Percentiles rank a stretch among this genome's conserved stretches.
These are phyloP conservation scores for Rhynchosporium agropyri DNA, from an alignment of 2,329 filamentous ascomycete species.

Conservation along the genomic window DNA sequence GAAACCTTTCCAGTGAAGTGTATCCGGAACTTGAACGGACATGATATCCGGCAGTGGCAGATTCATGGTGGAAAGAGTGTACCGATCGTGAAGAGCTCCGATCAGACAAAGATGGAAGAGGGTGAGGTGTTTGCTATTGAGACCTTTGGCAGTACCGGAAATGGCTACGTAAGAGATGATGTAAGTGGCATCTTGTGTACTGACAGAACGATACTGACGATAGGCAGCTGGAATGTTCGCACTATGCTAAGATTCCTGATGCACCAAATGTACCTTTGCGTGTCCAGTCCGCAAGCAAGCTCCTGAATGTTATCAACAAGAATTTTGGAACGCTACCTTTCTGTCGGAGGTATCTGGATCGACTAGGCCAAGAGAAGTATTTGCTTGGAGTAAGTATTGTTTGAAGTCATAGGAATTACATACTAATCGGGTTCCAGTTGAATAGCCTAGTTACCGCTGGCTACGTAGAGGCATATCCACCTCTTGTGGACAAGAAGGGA, in stretches of 20 bases:
- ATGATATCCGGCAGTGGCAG: conserved; percentile 85
- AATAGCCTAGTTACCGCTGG: conserved; percentile 83
- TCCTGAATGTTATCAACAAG: conserved; percentile 90
- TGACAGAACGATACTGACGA: conserved; percentile 23
- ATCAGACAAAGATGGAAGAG: conserved; percentile 97
- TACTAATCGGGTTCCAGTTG: conserved; percentile 56
- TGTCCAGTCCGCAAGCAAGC: conserved; percentile 78
- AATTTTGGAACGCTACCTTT: conserved; percentile 94
- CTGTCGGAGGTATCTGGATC: conserved; percentile 87
- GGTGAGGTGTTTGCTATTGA: conserved; percentile 95
- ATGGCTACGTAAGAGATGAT: conserved; percentile 84
- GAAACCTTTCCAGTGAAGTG: conserved; percentile 57
- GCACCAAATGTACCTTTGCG: conserved; percentile 75
- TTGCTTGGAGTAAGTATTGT: conserved; percentile 72
- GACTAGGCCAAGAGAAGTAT: conserved; percentile 93
- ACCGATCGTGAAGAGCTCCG: conserved; percentile 85
- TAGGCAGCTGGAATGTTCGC: conserved; percentile 72
- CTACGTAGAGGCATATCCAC: conserved; percentile 88
- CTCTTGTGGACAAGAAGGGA: conserved; percentile 87
- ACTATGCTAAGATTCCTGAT: conserved; percentile 78
- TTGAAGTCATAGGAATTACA: not conserved
- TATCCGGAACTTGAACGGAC: conserved; percentile 61
- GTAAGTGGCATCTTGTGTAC: conserved; percentile 50
- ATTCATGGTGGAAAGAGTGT: conserved; percentile 95
- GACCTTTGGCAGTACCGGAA: conserved; percentile 92